phyloP scores from a whole-genome alignment of 2,329 filamentous ascomycete species.

The Pyrenophora tritici-repentis region DNA sequence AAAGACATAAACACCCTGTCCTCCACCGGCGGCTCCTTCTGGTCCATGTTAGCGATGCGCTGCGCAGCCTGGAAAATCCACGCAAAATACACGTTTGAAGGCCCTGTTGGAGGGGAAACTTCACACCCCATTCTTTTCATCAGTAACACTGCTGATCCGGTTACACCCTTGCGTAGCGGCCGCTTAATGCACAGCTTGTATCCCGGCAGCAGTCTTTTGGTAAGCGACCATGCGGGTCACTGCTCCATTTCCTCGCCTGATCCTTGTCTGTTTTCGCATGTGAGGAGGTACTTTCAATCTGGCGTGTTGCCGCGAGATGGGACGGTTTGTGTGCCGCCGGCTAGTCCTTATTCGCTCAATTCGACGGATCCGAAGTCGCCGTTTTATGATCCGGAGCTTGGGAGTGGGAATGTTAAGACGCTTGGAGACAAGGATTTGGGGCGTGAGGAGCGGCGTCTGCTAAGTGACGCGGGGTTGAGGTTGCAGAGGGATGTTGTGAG shows the following conservation, averaged over 20 bases:
- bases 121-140: constrained; percentile 62
- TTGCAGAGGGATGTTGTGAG: constrained; percentile 6
- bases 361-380: constrained; percentile 48
- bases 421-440: background rate
- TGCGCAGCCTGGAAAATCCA: constrained; percentile 49
- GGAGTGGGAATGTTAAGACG: background rate
- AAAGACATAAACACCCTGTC: constrained; percentile 40
- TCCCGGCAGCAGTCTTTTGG: constrained; percentile 51
- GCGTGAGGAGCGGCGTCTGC: background rate
- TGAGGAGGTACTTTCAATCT: constrained; percentile 49
- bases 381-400: constrained; percentile 28
- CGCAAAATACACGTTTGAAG: constrained; percentile 42
- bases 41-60: constrained; percentile 45
- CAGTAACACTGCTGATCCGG: constrained; percentile 63
- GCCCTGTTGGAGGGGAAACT: constrained; percentile 46
- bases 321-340: constrained; percentile 50
- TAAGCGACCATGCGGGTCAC: constrained; percentile 53
- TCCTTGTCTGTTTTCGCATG: constrained; percentile 40
- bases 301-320: constrained; percentile 53
- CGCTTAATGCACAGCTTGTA: constrained; percentile 49
- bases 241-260: constrained; percentile 49
- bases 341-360: constrained; percentile 41
- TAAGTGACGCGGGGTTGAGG: constrained; percentile 1
- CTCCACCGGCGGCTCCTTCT: constrained; percentile 46
- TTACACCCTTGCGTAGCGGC: constrained; percentile 60